Conservation (phyloP, 73 alveolate genomes). For the Tetrahymena borealis region DNA sequence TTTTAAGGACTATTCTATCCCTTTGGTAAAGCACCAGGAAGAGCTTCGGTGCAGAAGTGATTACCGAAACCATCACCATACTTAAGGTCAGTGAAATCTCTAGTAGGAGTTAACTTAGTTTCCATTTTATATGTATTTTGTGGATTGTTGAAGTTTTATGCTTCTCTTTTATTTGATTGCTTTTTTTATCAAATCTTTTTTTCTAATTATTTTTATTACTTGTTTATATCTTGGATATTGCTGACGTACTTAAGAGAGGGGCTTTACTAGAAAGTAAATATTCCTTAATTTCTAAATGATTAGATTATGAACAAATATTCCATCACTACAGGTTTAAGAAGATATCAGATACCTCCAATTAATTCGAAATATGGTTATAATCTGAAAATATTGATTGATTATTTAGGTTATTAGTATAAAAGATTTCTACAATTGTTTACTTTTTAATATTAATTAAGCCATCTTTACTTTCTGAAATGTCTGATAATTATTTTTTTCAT, state of each 20-base stretch:
- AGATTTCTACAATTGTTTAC: not conserved
- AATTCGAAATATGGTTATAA: not conserved
- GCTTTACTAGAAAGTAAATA: not conserved
- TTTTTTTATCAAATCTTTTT: not conserved
- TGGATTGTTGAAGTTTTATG: not conserved
- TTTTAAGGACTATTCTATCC: conserved; percentile 70
- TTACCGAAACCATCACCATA: conserved; percentile 66
- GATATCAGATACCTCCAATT: not conserved
- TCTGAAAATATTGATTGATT: not conserved
- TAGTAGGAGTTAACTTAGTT: not conserved
- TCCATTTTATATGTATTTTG: not conserved
- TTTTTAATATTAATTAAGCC: no score
- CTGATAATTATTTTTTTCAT: no score
- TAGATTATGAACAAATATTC: not conserved
- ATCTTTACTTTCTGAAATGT: not conserved
- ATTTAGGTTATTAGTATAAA: not conserved
- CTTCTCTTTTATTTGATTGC: not conserved
- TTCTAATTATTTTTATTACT: not conserved
- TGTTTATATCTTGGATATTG: not conserved
- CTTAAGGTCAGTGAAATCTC: conserved; percentile 13
- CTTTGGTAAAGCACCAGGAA: conserved; percentile 72
- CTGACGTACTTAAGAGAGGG: not conserved
- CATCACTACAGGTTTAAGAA: not conserved
- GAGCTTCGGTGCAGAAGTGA: conserved; percentile 66
- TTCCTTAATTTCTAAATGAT: not conserved